Conservation (phyloP, 1,284 basidiomycete genomes). For the Schizophyllum amplum region DNA sequence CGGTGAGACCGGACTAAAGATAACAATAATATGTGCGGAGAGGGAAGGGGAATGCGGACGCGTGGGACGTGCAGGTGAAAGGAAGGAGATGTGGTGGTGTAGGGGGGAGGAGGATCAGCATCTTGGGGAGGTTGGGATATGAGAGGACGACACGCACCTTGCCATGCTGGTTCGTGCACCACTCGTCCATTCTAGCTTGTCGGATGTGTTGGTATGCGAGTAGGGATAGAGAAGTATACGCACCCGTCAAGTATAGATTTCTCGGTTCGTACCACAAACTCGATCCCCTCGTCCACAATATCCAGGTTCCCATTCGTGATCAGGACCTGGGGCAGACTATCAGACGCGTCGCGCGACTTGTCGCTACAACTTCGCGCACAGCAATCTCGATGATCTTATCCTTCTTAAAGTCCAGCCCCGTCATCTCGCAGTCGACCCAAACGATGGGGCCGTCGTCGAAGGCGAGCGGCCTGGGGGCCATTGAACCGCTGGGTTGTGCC, state of each 20-base stretch:
- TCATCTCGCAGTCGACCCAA: constrained; percentile 91
- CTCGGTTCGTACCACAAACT: constrained; percentile 63
- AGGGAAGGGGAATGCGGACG: constrained; percentile 1
- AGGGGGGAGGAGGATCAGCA: neutral
- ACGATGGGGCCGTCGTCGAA: constrained; percentile 64
- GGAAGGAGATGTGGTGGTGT: neutral
- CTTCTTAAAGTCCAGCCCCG: constrained; percentile 46
- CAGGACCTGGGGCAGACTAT: constrained; percentile 46
- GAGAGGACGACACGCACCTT: constrained; percentile 33
- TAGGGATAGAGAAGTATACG: constrained; percentile 15
- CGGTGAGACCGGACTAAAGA: constrained; percentile 63
- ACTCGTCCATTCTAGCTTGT: constrained; percentile 57
- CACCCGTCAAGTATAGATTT: constrained; percentile 57
- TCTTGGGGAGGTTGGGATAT: too few species aligned
- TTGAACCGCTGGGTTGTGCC: constrained; percentile 2
- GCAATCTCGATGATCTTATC: constrained; percentile 77
- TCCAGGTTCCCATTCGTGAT: constrained; percentile 77
- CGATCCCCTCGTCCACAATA: constrained; percentile 64
- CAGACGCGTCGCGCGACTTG: neutral
- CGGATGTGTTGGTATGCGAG: neutral
- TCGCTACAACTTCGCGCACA: constrained; percentile 21
- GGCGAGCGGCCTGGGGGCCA: constrained; percentile 21
- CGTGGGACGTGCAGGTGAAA: neutral
- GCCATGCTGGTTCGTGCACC: constrained; percentile 70
- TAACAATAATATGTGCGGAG: neutral